phyloP scores from a whole-genome alignment of 805 yeast species.

The Kodamaea sagamina region DNA sequence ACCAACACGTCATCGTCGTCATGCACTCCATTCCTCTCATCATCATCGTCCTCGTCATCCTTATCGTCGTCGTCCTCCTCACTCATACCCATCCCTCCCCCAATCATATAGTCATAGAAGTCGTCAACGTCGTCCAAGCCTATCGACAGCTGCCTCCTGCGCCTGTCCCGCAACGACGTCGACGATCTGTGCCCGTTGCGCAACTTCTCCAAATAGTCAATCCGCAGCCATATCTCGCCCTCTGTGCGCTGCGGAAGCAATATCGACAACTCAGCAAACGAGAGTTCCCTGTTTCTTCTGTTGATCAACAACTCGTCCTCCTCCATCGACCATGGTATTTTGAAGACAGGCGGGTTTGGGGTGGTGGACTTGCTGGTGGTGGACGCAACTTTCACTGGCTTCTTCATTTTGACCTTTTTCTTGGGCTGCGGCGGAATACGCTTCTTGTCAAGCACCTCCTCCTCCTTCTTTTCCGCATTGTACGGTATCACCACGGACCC shows the following conservation, averaged over 20 bases:
- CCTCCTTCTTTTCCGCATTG: constrained; percentile 30
- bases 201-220: constrained; percentile 47
- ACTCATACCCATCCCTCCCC: constrained; percentile 39
- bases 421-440: constrained; percentile 12
- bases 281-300: constrained; percentile 57
- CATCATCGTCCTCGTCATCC: constrained; percentile 33
- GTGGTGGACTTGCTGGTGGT: constrained; percentile 7
- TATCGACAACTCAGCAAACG: constrained; percentile 72
- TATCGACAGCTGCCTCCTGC: constrained; percentile 40
- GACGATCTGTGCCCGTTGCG: constrained; percentile 35
- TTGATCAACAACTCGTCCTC: constrained; percentile 70
- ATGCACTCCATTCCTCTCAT: constrained; percentile 14
- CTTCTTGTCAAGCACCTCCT: constrained; percentile 23
- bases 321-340: constrained; percentile 56
- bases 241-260: constrained; percentile 73
- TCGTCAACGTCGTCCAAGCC: constrained; percentile 47
- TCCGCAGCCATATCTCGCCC: constrained; percentile 67
- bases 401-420: constrained; percentile 10
- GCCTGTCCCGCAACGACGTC: constrained; percentile 29
- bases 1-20: constrained; percentile 35
- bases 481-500: constrained; percentile 42
- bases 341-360: constrained; percentile 23
- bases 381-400: neutral
- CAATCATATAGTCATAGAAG: constrained; percentile 40
- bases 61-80: constrained; percentile 37